Percentiles rank a stretch among this genome's conserved stretches.
phyloP scores from a whole-genome alignment of 2,329 filamentous ascomycete species.

The Cryphonectria naterciae region DNA sequence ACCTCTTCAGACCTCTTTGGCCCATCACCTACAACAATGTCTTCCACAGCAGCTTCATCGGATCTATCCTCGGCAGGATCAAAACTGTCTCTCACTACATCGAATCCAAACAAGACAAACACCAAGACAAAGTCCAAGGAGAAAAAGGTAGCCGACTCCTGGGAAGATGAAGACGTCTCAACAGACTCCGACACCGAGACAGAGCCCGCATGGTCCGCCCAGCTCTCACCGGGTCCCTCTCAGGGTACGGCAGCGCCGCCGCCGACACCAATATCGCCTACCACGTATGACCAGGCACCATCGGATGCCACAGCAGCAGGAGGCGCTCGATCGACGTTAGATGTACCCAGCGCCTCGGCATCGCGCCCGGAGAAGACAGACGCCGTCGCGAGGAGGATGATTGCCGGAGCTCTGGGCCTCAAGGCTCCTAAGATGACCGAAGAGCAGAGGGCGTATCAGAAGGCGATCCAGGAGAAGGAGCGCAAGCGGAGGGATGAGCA shows the following conservation, averaged over 20 bases:
- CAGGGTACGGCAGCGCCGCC: conserved; percentile 57
- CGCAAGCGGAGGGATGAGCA: conserved; percentile 75
- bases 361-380: conserved; percentile 86
- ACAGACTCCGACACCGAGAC: conserved; percentile 46
- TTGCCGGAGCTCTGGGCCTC: conserved; percentile 84
- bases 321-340: conserved; percentile 8
- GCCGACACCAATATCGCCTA: conserved; percentile 67
- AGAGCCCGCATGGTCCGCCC: conserved; percentile 35
- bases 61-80: conserved; percentile 33
- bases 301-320: conserved; percentile 18
- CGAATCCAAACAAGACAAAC: conserved; percentile 31
- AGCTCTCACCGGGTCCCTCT: conserved; percentile 29
- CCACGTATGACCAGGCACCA: conserved; percentile 36
- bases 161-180: conserved; percentile 72
- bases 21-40: conserved; percentile 22
- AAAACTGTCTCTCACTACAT: conserved; percentile 38
- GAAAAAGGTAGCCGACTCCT: conserved; percentile 66
- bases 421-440: conserved; percentile 81
- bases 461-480: conserved; percentile 81
- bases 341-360: conserved; percentile 15
- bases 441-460: conserved; percentile 86
- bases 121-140: conserved; percentile 42
- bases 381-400: conserved; percentile 85
- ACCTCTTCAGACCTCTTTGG: not conserved
- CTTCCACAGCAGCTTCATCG: conserved; percentile 18